A percentile compares a stretch with the other conserved stretches of the same genome.
Evolutionary conservation across 805 yeast genomes (phyloP).

Genomic region (Metschnikowia matae): DNA sequence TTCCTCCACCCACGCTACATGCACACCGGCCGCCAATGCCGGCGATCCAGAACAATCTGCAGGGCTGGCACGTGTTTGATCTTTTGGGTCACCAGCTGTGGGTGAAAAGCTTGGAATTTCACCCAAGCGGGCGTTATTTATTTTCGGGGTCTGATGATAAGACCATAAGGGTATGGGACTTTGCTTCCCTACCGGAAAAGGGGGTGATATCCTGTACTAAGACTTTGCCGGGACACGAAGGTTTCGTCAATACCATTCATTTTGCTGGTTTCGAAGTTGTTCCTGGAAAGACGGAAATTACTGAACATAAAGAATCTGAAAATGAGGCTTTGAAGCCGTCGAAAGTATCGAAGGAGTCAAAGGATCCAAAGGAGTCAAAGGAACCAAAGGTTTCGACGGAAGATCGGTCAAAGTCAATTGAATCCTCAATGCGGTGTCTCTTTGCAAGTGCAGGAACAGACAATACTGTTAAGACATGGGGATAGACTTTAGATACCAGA

Average conservation of each 20-base stretch:
- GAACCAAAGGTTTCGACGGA: background rate
- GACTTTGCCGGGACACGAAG: slow-evolving; percentile 62
- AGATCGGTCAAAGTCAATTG: slow-evolving; percentile 19
- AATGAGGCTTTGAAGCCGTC: too few species aligned
- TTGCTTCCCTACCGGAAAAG: slow-evolving; percentile 36
- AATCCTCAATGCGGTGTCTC: slow-evolving; percentile 54
- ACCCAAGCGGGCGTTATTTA: slow-evolving; percentile 71
- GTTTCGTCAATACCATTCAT: slow-evolving; percentile 62
- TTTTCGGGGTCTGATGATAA: slow-evolving; percentile 79
- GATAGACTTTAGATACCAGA: slow-evolving; percentile 13
- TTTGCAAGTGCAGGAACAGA: slow-evolving; percentile 65
- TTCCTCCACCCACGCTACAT: slow-evolving; percentile 61
- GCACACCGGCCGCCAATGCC: slow-evolving; percentile 58
- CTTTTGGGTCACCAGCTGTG: slow-evolving; percentile 80
- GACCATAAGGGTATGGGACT: slow-evolving; percentile 73
- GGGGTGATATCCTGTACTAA: slow-evolving; percentile 43
- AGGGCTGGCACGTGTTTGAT: slow-evolving; percentile 55
- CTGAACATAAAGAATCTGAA: slow-evolving; percentile 3
- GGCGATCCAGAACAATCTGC: slow-evolving; percentile 45
- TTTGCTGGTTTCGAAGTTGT: slow-evolving; percentile 44
- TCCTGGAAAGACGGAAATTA: slow-evolving; percentile 5
- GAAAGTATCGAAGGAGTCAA: too few species aligned
- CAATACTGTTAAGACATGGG: slow-evolving; percentile 53
- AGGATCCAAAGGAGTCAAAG: too few species aligned
- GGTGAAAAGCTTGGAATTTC: slow-evolving; percentile 68